These are phyloP conservation scores for Wickerhamomyces mucosus DNA, from an alignment of 805 yeast genomes.

Conservation along the genomic window DNA sequence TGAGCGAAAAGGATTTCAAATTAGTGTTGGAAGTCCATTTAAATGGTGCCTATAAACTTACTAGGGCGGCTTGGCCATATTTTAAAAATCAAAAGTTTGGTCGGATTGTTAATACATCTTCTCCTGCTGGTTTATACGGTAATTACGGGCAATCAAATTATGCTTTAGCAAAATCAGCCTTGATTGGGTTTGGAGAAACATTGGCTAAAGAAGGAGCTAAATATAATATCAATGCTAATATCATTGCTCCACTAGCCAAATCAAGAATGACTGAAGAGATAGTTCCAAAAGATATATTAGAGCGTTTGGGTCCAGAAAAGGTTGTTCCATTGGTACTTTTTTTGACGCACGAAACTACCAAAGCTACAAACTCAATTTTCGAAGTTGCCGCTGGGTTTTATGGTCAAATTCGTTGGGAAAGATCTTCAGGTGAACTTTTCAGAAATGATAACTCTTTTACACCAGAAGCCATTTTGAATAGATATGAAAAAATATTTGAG, in stretches of 20 bases:
- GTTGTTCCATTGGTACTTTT: slow-evolving; percentile 87
- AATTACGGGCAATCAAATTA: slow-evolving; percentile 96
- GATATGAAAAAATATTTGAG: slow-evolving; percentile 52
- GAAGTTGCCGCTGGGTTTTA: slow-evolving; percentile 94
- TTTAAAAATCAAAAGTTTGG: slow-evolving; percentile 81
- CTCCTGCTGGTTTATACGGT: slow-evolving; percentile 96
- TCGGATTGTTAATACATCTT: slow-evolving; percentile 84
- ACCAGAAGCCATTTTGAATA: slow-evolving; percentile 71
- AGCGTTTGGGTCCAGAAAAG: slow-evolving; percentile 74
- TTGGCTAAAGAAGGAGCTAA: slow-evolving; percentile 89
- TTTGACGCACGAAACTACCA: slow-evolving; percentile 56
- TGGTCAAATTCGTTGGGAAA: slow-evolving; percentile 91
- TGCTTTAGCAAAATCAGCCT: slow-evolving; percentile 84
- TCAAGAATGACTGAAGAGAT: slow-evolving; percentile 93
- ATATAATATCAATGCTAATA: slow-evolving; percentile 75
- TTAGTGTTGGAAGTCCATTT: slow-evolving; percentile 81
- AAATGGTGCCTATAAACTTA: slow-evolving; percentile 77
- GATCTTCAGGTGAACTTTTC: slow-evolving; percentile 79
- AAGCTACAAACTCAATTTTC: slow-evolving; percentile 65
- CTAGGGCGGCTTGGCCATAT: slow-evolving; percentile 89
- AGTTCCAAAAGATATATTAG: slow-evolving; percentile 77
- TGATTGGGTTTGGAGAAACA: slow-evolving; percentile 89
- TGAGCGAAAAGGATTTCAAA: slow-evolving; percentile 72
- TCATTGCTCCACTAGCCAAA: slow-evolving; percentile 91
- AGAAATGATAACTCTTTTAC: slow-evolving; percentile 71